Percentiles rank a stretch among this genome's conserved stretches.
Evolutionary conservation across 2,329 filamentous ascomycete species (phyloP).

Genomic region (Xylariaceae sp.): DNA sequence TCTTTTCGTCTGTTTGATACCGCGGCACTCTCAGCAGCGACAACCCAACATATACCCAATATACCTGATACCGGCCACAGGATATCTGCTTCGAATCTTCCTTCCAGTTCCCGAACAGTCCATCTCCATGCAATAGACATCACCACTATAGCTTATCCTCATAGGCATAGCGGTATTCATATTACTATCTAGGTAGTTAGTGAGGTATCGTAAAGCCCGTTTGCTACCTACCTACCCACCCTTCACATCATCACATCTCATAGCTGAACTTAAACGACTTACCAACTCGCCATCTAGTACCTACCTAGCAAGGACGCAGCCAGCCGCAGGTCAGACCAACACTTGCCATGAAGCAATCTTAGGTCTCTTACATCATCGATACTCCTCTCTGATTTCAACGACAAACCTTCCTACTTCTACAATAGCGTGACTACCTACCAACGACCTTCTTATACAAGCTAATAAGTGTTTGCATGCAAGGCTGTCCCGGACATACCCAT

Average conservation of each 20-base stretch:
- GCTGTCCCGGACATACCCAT: background rate
- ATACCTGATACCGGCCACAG: too few relatives aligned
- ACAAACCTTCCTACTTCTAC: background rate
- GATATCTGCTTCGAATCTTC: too few relatives aligned
- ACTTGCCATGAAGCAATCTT: constrained; percentile 9
- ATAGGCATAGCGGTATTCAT: too few relatives aligned
- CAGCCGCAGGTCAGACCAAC: background rate
- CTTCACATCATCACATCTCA: too few relatives aligned
- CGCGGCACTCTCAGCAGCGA: background rate
- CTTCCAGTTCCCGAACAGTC: too few relatives aligned
- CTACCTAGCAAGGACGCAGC: background rate
- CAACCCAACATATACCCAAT: background rate
- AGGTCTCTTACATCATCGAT: background rate
- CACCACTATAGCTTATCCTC: too few relatives aligned
- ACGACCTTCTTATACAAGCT: background rate
- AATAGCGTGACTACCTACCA: background rate
- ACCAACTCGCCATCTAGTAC: constrained; percentile 4
- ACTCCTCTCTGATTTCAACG: too few relatives aligned
- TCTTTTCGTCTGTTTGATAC: background rate
- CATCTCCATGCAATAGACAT: too few relatives aligned
- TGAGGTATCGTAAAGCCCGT: too few relatives aligned
- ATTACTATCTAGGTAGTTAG: too few relatives aligned
- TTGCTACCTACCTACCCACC: too few relatives aligned
- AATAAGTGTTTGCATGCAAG: background rate
- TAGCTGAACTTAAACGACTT: constrained; percentile 1